Base-by-base conservation (phyloP, 768 basidiomycete species). In the Leccinum longicurvipes region DNA sequence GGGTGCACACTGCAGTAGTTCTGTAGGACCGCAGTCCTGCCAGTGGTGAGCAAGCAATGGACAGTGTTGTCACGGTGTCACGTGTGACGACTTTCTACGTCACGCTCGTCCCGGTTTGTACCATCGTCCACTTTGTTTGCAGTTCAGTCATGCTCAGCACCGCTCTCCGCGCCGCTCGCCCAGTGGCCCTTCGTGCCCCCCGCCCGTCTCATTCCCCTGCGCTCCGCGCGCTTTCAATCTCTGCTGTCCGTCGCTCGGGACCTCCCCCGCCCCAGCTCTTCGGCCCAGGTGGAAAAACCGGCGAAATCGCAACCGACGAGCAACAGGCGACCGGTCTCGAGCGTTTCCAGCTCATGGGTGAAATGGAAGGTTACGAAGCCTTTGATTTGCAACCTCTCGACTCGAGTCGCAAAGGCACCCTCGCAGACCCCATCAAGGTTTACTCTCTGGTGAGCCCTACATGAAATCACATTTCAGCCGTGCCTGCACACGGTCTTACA, bases 311-410 rank as follows among this genome's bases (percentile, higher is more conserved):
- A 51, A 89, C 89, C 56, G 91, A 93, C 74, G 79, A 86, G 60
- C 83, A 90, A 60, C 96, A 99, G 75, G 84, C 95, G 15, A 99
- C 96, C 63, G 96, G 96, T 84, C 79, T 98, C 53, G 95, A 98
- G 74, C 92, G 96, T 74, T 84, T 97, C 68, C 92, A 99, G 75
- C 77, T 97, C 48, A 76, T 98, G 51, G 93, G 89, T 67, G 87
- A 93, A 59, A 76, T 93, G 66, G 85, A 93, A 72, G 95, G 94
- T 53, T 75, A 93, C 51, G 86, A 91, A 44, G 83, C 93, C 50
- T 99, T 99, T 76, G 93, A 98, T 72, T 80, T 87, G 67, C 81
- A 83, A 56, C 89, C 93, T 31, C 80, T 97, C 60, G 87, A 93
- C 67, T 76, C 93, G 53, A 87, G 85, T 73, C 83, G 90, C 66